Conservation (phyloP, 2,329 filamentous ascomycete genomes). For the Grosmannia clavigera region DNA sequence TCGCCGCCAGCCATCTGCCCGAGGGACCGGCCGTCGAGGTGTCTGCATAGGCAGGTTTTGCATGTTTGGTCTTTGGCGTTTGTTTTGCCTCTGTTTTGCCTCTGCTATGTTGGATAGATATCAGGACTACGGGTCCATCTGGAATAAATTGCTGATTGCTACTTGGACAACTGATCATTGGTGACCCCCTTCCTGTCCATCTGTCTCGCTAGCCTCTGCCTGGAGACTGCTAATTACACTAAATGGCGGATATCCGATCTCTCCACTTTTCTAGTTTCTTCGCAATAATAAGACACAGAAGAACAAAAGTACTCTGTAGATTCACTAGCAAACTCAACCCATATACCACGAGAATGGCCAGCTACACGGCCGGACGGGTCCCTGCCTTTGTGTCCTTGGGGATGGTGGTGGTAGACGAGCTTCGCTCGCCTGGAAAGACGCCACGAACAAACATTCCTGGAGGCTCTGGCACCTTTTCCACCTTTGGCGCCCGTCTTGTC, state of each 20-base stretch:
- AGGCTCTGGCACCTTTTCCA: slow-evolving; percentile 1
- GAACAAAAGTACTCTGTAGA: no score
- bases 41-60: background rate
- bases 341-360: background rate
- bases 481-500: slow-evolving; percentile 1
- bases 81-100: no score
- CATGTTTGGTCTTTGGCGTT: no score
- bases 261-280: background rate
- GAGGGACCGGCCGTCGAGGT: slow-evolving; percentile 1
- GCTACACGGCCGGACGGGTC: background rate
- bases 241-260: background rate
- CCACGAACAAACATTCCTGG: background rate
- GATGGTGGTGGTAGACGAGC: slow-evolving; percentile 4
- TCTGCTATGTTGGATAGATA: no score
- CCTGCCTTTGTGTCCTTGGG: slow-evolving; percentile 1
- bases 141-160: no score
- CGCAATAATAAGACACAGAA: no score
- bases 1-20: slow-evolving; percentile 44
- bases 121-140: no score
- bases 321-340: no score
- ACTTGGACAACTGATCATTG: no score
- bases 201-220: background rate
- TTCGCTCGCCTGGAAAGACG: background rate
- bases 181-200: background rate
- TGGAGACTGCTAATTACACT: background rate